Conservation (phyloP, 768 basidiomycete genomes). For the Mycena epipterygia region DNA sequence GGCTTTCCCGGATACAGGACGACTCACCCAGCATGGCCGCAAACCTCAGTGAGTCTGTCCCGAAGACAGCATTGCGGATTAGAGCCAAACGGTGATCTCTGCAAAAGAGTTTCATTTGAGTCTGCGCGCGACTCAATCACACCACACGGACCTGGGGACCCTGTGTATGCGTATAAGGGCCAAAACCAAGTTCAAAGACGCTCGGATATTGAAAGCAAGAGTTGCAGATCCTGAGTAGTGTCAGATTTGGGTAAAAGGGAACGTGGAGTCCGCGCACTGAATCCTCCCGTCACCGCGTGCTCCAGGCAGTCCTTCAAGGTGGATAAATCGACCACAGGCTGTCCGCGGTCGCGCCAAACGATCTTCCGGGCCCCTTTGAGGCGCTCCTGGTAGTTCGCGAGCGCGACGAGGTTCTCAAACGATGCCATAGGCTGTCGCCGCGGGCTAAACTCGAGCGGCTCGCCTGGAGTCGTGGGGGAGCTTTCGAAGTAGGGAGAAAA, state of each 20-base stretch:
- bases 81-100: slow-evolving; percentile 60
- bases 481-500: not conserved
- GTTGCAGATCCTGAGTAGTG: slow-evolving; percentile 77
- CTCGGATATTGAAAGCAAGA: slow-evolving; percentile 86
- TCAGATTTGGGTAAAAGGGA: not conserved
- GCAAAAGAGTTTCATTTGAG: not conserved
- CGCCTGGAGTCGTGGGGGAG: slow-evolving; percentile 8
- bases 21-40: slow-evolving; percentile 85
- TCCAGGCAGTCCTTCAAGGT: slow-evolving; percentile 75
- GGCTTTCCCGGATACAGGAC: not conserved
- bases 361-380: slow-evolving; percentile 82
- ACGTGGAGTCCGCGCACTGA: slow-evolving; percentile 69
- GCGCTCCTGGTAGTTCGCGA: slow-evolving; percentile 87
- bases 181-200: slow-evolving; percentile 87
- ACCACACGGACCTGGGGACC: slow-evolving; percentile 68
- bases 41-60: slow-evolving; percentile 87
- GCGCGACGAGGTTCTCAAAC: slow-evolving; percentile 86
- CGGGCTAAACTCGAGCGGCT: slow-evolving; percentile 20
- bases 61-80: slow-evolving; percentile 87
- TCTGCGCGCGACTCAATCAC: not conserved
- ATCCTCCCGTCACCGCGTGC: slow-evolving; percentile 78
- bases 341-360: slow-evolving; percentile 85
- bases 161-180: slow-evolving; percentile 78
- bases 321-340: slow-evolving; percentile 77
- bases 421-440: slow-evolving; percentile 62